phyloP scores from a whole-genome alignment of 352 stramenopile species.

The Thalassiosira exigua region DNA sequence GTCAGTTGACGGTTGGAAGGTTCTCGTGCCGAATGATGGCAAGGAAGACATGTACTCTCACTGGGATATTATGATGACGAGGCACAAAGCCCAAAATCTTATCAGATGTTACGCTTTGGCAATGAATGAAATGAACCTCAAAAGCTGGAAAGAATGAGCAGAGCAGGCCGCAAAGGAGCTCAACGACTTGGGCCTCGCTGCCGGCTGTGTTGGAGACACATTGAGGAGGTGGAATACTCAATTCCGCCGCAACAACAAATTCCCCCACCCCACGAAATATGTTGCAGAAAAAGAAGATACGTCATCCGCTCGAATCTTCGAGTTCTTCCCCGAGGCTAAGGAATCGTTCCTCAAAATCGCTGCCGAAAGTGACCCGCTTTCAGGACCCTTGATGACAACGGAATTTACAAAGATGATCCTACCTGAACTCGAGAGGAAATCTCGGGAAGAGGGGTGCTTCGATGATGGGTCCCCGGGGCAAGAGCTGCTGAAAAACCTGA shows the following conservation, averaged over 20 bases:
- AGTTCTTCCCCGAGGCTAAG: neutral
- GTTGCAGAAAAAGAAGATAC: neutral
- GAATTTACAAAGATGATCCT: neutral
- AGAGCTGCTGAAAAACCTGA: slow-evolving; percentile 3
- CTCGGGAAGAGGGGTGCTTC: slow-evolving; percentile 7
- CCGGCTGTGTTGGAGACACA: neutral
- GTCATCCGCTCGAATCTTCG: neutral
- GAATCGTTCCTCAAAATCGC: neutral
- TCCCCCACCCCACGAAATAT: neutral
- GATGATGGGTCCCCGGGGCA: slow-evolving; percentile 15
- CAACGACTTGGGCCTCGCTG: neutral
- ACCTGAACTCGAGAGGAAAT: slow-evolving; percentile 11
- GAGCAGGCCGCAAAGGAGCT: too few relatives aligned
- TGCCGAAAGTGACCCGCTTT: neutral
- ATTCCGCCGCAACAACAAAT: neutral
- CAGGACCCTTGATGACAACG: neutral
- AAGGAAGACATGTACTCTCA: slow-evolving; percentile 8
- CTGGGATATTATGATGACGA: slow-evolving; percentile 8
- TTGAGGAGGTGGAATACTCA: neutral
- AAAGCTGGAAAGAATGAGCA: neutral
- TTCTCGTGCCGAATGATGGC: slow-evolving; percentile 2
- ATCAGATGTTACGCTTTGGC: slow-evolving; percentile 11
- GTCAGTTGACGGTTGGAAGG: slow-evolving; percentile 16
- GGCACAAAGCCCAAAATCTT: slow-evolving; percentile 21
- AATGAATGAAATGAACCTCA: neutral